Evolutionary conservation across 306 rosid species (phyloP), one percentile per base, ranked within the genome.

Genomic region (Cucurbita argyrosperma): DNA sequence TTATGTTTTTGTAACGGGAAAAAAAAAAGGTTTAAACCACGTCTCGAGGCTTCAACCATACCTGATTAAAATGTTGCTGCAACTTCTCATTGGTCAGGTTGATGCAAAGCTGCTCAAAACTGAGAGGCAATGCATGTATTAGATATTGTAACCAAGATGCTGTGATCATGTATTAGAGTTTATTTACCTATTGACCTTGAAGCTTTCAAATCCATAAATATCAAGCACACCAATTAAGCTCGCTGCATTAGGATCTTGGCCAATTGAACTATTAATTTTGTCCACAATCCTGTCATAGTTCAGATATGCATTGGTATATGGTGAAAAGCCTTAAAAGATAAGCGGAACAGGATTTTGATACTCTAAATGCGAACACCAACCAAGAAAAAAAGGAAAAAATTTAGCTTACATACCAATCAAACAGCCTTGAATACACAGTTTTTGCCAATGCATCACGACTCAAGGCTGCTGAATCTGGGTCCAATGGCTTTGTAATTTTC

Each of bases 11-110:
- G 38, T 64, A 72, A 60, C 77, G 9, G 66, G n/a, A n/a, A 46
- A 83, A 74, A 80, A 72, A 69, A 49, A 69, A 23, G 15, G 59
- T 30, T 50, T 52, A 70, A 66, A 70, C 79, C 76, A 38, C 38
- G 19, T 40, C 39, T 18, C 8, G 14, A 39, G 76, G 40, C 45
- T 55, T 74, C 72, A 47, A 8, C 5, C 13, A 14, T 81, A 82
- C 96, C 94, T 90, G 96, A 79, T 90, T 90, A 81, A 90, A 90
- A 87, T 90, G 96, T 71, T 90, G 94, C 74, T 90, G 96, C 77
- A 90, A 77, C 90, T 90, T 90, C 87, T 90, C 96, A 77, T 90
- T 90, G 40, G 96, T 90, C 61, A 90, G 75, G 85, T 90, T 90
- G 92, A 90, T 90, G 66, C 96, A 90, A 47, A 90, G 84, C 87